Conservation (phyloP, 257 asterid genomes). For the Anisodus tanguticus region DNA sequence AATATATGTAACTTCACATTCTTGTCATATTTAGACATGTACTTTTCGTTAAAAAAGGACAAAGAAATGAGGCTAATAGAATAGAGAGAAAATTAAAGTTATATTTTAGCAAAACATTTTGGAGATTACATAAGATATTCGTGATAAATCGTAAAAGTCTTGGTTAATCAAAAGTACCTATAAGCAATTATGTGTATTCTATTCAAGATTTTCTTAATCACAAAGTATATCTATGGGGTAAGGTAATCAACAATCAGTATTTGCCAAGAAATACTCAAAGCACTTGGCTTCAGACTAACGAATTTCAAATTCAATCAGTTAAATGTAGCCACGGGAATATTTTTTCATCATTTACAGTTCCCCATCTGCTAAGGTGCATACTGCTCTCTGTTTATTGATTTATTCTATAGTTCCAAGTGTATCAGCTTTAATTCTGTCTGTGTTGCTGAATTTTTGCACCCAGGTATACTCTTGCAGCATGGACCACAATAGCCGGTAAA, state of each 20-base stretch:
- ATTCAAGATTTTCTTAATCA: background rate
- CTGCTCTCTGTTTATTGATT: background rate
- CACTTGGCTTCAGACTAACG: background rate
- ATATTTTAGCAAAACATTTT: too few species aligned
- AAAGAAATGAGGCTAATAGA: too few species aligned
- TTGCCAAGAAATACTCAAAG: background rate
- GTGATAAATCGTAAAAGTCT: too few species aligned
- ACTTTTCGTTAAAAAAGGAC: too few species aligned
- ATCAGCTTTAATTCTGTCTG: background rate
- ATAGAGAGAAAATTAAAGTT: too few species aligned
- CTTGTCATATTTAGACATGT: too few species aligned
- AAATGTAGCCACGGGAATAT: background rate
- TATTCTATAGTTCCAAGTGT: background rate
- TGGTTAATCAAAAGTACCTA: too few species aligned
- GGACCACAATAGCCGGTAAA: slow-evolving; percentile 26
- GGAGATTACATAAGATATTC: too few species aligned
- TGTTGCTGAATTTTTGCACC: background rate
- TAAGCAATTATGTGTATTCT: background rate
- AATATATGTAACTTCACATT: too few species aligned
- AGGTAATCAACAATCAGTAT: background rate
- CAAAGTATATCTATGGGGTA: background rate
- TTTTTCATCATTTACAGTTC: slow-evolving; percentile 9
- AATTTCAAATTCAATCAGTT: background rate
- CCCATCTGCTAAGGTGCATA: background rate
- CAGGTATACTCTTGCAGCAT: background rate